Base-by-base conservation (phyloP, 2,329 filamentous ascomycete species). In the Clonostachys solani region DNA sequence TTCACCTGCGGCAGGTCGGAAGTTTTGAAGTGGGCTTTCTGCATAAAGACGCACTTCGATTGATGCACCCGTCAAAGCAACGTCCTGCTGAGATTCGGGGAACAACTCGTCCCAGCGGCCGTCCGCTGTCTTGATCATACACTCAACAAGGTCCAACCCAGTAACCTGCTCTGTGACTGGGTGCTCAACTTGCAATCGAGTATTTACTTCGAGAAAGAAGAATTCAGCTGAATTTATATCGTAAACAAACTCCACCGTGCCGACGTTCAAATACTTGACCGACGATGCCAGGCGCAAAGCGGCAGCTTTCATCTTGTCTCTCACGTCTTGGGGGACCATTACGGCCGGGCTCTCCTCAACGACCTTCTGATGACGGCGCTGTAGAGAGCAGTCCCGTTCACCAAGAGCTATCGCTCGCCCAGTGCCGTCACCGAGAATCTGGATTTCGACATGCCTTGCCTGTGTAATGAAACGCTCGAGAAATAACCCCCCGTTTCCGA, bases 101-200 rank as follows among this genome's bases (percentile, higher is more conserved):
- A 55, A 69, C 29, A 52, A 46, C 6, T 43, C 40, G 2, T 47
- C 33, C 17, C 37, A 29, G n/a, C 50, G 50, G 1, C 47, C 52
- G 8, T 46, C 43, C 9, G 60, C 66, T 34, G 67, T 64, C 0
- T 54, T 53, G 12, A 72, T 47, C 69, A 73, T 73, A 18, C 66
- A 56, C 33, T 81, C 74, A 2, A 92, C 87, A 12, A 92, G 71
- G 59, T 92, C 87, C 43, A 89, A 77, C 0, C 80, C 84, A 10
- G 85, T 89, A 3, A 88, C 83, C 75, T 87, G 84, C 61, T 92
- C 87, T 0, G 88, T 92, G 9, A 66, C 64, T 18, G 67, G 63
- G 52, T 77, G 72, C 51, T 72, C 68, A 8, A 72, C 69, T 48
- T 73, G 70, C n/a, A 72, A 51, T 7, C 70, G 55, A 0, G 67